phyloP scores from a whole-genome alignment of 768 basidiomycete genomes.

The Phylloporus sp. region DNA sequence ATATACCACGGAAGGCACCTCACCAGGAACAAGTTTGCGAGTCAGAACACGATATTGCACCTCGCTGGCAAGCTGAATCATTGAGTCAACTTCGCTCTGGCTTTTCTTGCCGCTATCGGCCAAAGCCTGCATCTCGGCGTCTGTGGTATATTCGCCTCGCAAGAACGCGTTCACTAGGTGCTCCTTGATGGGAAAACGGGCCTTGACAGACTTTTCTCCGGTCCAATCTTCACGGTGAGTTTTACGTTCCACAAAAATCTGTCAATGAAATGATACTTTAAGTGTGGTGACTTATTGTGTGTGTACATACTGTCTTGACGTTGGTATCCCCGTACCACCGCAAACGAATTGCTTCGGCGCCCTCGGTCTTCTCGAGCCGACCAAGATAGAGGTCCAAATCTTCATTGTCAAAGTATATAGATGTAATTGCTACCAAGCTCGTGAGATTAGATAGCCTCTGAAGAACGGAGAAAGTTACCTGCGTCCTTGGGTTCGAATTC shows the following conservation, averaged over 20 bases:
- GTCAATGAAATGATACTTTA: neutral
- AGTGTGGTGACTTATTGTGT: neutral
- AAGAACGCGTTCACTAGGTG: conserved; percentile 89
- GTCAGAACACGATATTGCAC: conserved; percentile 89
- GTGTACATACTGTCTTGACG: conserved; percentile 61
- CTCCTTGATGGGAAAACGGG: conserved; percentile 93
- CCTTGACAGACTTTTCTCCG: conserved; percentile 97
- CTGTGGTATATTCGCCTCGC: conserved; percentile 86
- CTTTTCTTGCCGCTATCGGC: conserved; percentile 89
- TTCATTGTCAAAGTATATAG: conserved; percentile 96
- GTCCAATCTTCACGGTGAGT: conserved; percentile 99
- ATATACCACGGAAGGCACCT: conserved; percentile 16
- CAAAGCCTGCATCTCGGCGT: conserved; percentile 84
- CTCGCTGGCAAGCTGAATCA: conserved; percentile 97
- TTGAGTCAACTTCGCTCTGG: conserved; percentile 83
- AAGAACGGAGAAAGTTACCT: conserved; percentile 36
- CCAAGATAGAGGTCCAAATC: conserved; percentile 95
- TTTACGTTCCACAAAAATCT: conserved; percentile 88
- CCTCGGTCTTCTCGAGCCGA: conserved; percentile 96
- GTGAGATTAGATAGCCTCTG: neutral
- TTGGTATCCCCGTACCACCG: conserved; percentile 94
- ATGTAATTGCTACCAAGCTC: conserved; percentile 71
- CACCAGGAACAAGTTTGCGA: conserved; percentile 78
- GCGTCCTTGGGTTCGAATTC: conserved; percentile 84
- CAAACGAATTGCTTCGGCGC: conserved; percentile 92